These are phyloP conservation scores for Xylariaceae sp. DNA, from an alignment of 2,329 filamentous ascomycete species.

Conservation along the genomic window DNA sequence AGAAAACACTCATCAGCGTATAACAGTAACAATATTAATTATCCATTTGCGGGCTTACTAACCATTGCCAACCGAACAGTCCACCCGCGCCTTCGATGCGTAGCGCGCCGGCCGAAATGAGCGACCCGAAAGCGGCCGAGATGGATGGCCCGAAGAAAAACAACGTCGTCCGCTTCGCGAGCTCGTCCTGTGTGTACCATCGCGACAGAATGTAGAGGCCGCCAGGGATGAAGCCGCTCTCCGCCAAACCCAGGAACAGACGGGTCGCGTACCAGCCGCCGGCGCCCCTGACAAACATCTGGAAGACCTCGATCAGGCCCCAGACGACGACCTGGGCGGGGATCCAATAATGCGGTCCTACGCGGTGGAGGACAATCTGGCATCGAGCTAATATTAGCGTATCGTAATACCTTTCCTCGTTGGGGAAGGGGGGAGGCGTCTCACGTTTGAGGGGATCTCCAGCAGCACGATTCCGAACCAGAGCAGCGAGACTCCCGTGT, in stretches of 20 bases:
- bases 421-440: neutral
- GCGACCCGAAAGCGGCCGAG: constrained; percentile 25
- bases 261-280: constrained; percentile 24
- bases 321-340: constrained; percentile 24
- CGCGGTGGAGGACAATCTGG: constrained; percentile 24
- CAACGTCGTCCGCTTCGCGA: constrained; percentile 25
- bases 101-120: constrained; percentile 25
- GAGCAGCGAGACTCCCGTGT: constrained; percentile 26
- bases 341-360: constrained; percentile 27
- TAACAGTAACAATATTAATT: too few relatives aligned
- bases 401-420: neutral
- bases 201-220: constrained; percentile 24
- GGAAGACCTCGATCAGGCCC: constrained; percentile 22
- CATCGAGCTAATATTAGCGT: neutral
- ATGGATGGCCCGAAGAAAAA: constrained; percentile 25
- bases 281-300: constrained; percentile 19
- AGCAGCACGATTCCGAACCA: constrained; percentile 27
- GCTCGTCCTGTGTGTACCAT: constrained; percentile 24
- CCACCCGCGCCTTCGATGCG: constrained; percentile 14
- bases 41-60: neutral
- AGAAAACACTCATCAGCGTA: neutral
- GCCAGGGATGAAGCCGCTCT: constrained; percentile 27
- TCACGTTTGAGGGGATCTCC: constrained; percentile 27
- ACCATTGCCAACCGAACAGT: constrained; percentile 21
- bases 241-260: constrained; percentile 21